Evolutionary conservation across 1,284 basidiomycete species (phyloP), one percentile per base, ranked within the genome.

Genomic region (Cutaneotrichosporon cutaneum): DNA sequence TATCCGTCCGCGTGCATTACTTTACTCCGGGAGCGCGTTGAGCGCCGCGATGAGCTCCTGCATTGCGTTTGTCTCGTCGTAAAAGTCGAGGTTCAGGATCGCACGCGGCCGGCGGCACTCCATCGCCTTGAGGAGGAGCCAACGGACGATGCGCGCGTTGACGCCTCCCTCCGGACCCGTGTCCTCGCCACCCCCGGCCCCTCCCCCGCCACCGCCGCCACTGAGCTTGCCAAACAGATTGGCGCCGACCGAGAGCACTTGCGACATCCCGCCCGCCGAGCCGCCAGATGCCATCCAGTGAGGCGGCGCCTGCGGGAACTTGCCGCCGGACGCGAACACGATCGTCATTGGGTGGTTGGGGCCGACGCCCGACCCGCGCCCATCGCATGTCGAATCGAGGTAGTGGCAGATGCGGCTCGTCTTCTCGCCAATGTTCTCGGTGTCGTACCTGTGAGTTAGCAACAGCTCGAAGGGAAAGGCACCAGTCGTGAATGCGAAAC

Each of bases 401-500:
- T 70, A 67, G 22, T 54, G 44, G 14, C 30, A 59, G 18, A 72
- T 83, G 5, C 85, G 82, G 22, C 81, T 69, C 22, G 86, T 82
- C 77, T 79, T 94, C 24, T 50, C 48, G 27, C n/a, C 54, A 14
- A 66, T 58, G 56, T 55, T 42, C 45, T 50, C 58, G 14, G 59
- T 62, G 42, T 51, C 60, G 58, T 65, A 65, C 59, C 59, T 55
- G 45, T 3, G 10, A 18, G 56, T 57, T 16, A 54, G 53, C 24
- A 16, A 36, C 16, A 27, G 21, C 24, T 3, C 47, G 4, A 3
- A 18, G 18, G 18, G 39, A 18, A 50, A 65, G 85, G 56, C 69
- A 90, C 92, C 92, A 94, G 75, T 94, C 92, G 59, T 92, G 89
- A 4, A 85, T 89, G 61, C 85, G 83, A 13, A 93, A 86, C 30